phyloP scores from a whole-genome alignment of 768 basidiomycete species.

The Calocybe indica region DNA sequence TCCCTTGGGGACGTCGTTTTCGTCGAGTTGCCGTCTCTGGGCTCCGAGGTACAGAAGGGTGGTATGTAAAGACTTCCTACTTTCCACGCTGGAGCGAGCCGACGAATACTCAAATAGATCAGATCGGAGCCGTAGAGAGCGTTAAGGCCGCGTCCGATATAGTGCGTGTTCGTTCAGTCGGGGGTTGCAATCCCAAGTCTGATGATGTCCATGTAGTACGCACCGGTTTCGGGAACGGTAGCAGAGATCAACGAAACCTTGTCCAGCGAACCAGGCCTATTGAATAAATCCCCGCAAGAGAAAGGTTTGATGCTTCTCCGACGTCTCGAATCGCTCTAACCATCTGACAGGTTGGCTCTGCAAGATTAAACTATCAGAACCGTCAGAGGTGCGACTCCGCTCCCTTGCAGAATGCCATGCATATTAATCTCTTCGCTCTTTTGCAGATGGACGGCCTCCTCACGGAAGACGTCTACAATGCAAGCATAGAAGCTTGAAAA shows the following conservation, averaged over 20 bases:
- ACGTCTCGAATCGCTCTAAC: background rate
- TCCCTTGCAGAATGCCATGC: background rate
- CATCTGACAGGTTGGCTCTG: constrained; percentile 80
- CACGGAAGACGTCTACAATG: constrained; percentile 67
- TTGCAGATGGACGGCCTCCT: constrained; percentile 65
- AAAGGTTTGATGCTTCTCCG: constrained; percentile 49
- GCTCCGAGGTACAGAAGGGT: constrained; percentile 58
- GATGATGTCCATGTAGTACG: constrained; percentile 49
- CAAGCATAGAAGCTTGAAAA: constrained; percentile 26
- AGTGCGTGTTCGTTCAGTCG: constrained; percentile 29
- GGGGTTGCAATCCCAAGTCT: constrained; percentile 7
- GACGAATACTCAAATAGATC: constrained; percentile 36
- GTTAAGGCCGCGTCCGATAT: constrained; percentile 97
- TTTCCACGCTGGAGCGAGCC: background rate
- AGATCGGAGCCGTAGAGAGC: constrained; percentile 91
- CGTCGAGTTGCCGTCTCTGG: constrained; percentile 78
- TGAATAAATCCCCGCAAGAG: constrained; percentile 85
- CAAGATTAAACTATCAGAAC: constrained; percentile 80
- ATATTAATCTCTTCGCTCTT: background rate
- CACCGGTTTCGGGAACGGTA: constrained; percentile 85
- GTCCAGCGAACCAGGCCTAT: constrained; percentile 59
- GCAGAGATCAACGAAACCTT: constrained; percentile 74
- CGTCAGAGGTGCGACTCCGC: constrained; percentile 55
- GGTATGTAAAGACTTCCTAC: constrained; percentile 43
- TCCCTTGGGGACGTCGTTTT: constrained; percentile 95